Percentiles rank a stretch among this genome's conserved stretches.
Conservation (phyloP, 768 basidiomycete species). For the Lentinula sp. region DNA sequence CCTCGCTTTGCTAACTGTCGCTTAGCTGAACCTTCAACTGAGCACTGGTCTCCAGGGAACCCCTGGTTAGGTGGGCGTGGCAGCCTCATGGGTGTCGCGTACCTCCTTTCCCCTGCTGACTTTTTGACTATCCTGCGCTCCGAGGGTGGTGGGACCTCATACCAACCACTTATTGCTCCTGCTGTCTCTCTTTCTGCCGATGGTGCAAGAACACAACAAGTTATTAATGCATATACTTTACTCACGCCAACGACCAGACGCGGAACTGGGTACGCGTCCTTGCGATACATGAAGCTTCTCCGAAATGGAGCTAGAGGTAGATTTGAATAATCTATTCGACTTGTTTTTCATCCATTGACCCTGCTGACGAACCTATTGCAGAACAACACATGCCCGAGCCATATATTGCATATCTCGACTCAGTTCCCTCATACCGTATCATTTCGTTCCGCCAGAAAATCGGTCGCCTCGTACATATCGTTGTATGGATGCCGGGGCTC, state of each 20-base stretch:
- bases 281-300: conserved; percentile 8
- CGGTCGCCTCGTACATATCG: conserved; percentile 3
- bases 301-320: conserved; percentile 9
- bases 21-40: background rate
- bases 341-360: background rate
- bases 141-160: conserved; percentile 7
- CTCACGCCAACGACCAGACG: background rate
- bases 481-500: conserved; percentile 3
- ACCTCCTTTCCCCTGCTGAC: conserved; percentile 5
- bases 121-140: conserved; percentile 4
- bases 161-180: conserved; percentile 3
- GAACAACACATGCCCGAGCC: conserved; percentile 7
- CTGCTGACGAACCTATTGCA: background rate
- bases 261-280: conserved; percentile 2
- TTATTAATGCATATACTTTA: conserved; percentile 1
- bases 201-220: background rate
- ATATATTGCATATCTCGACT: conserved; percentile 5
- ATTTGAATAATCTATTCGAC: background rate
- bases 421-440: background rate
- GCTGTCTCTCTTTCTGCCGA: background rate
- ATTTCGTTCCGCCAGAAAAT: conserved; percentile 5
- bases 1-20: conserved; percentile 8
- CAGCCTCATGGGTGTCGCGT: conserved; percentile 8
- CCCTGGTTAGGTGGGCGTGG: conserved; percentile 4
- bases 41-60: conserved; percentile 1